Evolutionary conservation across 148 eudicot species (phyloP).

Genomic region (Arctostaphylos glauca): DNA sequence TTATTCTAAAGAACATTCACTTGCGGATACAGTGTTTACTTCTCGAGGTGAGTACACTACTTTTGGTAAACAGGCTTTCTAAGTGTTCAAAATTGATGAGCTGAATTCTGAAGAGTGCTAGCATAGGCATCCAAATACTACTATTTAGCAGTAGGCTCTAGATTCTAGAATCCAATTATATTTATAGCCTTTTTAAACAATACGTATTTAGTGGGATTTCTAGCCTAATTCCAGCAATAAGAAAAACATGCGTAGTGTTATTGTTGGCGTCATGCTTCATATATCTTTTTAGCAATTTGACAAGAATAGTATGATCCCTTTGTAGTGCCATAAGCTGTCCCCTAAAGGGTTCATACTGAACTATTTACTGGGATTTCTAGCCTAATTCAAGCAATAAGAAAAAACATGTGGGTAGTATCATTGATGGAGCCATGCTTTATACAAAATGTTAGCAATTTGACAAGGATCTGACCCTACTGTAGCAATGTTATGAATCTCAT

Average conservation of each 20-base stretch:
- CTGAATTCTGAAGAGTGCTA: slow-evolving; percentile 1
- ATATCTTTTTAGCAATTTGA: not conserved
- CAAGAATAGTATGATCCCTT: not conserved
- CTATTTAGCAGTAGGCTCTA: not conserved
- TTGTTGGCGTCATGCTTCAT: not conserved
- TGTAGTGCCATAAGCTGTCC: not conserved
- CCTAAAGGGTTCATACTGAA: not conserved
- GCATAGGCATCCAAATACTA: not conserved
- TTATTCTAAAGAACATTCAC: slow-evolving; percentile 40
- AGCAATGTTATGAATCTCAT: no score
- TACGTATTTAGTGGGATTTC: not conserved
- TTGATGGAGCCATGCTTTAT: no score
- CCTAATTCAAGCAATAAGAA: no score
- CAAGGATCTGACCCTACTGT: no score
- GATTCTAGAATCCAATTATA: not conserved
- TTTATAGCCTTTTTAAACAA: not conserved
- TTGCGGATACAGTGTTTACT: slow-evolving; percentile 41
- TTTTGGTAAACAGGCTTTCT: slow-evolving; percentile 3
- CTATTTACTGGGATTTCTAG: no score
- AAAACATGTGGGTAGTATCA: no score
- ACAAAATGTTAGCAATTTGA: no score
- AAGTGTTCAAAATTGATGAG: not conserved
- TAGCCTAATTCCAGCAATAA: slow-evolving; percentile 6
- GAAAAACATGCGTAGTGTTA: not conserved
- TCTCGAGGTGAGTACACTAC: slow-evolving; percentile 60